Base-by-base conservation (phyloP, 768 basidiomycete genomes). In the Pleurotus citrinopileatus region DNA sequence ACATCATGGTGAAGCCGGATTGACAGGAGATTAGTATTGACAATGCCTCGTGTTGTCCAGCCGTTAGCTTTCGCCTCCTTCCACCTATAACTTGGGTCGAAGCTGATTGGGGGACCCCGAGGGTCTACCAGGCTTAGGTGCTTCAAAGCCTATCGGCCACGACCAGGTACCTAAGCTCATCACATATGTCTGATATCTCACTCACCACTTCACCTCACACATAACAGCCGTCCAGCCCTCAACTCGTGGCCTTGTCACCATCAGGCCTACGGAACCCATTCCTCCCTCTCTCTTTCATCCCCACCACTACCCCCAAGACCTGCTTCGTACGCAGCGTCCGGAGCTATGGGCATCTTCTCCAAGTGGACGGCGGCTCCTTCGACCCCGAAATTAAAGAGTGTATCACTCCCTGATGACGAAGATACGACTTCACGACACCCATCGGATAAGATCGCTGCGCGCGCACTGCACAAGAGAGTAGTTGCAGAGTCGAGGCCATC, bases 91-190 rank as follows among this genome's bases (percentile, higher is more conserved):
- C 34, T 51, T 51, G 48, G 48, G 22, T 37, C 23, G 34, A 51
- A 37, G 48, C 29, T 34, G 34, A 34, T 36, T 25, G 34, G 48
- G 48, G 48, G 48, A 37, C 29, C 48, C 34, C 48, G 48, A 51
- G 48, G 48, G 48, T 20, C 48, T 51, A 23, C 48, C 34, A 51
- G 48, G 48, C 48, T 51, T 51, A 32, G 45, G 48, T 51, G 48
- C 48, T 51, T 51, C 48, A 51, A 51, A 51, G 48, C 48, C 48
- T 51, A 51, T 51, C 48, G 34, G 48, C 34, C 48, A 51, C 45
- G 45, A 47, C 48, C 48, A 51, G 48, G 48, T 51, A 28, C 17
- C 45, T 26, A 6, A 47, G 45, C 12, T 28, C 28, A 19, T 51
- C 48, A 38, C 32, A 37, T 51, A 51, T 51, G 34, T 38, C 34